A percentile compares a stretch with the other conserved stretches of the same genome.
Conservation (phyloP, 108 stramenopile species). For the Cylindrotheca fusiformis region DNA sequence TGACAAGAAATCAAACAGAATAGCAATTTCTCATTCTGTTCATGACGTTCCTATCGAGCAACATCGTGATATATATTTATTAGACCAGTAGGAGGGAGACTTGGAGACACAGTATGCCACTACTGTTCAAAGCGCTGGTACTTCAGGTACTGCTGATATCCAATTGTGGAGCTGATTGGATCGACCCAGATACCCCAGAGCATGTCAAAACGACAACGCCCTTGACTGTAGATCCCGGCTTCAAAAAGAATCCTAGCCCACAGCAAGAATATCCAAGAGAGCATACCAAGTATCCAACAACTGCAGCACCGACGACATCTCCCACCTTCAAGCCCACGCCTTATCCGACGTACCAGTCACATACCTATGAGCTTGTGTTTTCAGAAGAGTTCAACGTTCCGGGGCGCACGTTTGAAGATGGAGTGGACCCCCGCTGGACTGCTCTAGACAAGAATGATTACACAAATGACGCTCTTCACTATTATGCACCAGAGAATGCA, state of each 20-base stretch:
- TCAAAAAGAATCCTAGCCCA: conserved; percentile 1
- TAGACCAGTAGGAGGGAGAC: too few species aligned
- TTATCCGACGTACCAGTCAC: conserved; percentile 34
- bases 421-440: conserved; percentile 94
- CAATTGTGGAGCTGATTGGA: too few species aligned
- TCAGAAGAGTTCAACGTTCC: conserved; percentile 92
- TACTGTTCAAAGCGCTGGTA: too few species aligned
- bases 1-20: too few species aligned
- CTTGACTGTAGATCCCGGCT: conserved; percentile 24
- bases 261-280: not conserved
- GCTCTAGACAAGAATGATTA: conserved; percentile 97
- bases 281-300: conserved; percentile 20
- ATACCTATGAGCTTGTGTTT: conserved; percentile 78
- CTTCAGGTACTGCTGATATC: too few species aligned
- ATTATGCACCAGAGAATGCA: conserved; percentile 80
- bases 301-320: conserved; percentile 20
- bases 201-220: conserved; percentile 45
- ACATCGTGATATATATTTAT: too few species aligned
- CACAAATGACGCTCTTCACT: conserved; percentile 94
- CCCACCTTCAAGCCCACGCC: conserved; percentile 39
- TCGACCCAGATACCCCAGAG: conserved; percentile 91
- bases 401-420: conserved; percentile 85
- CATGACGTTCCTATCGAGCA: too few species aligned
- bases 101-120: too few species aligned
- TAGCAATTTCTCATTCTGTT: too few species aligned